phyloP scores from a whole-genome alignment of 73 alveolate species.

The Chromera velia region DNA sequence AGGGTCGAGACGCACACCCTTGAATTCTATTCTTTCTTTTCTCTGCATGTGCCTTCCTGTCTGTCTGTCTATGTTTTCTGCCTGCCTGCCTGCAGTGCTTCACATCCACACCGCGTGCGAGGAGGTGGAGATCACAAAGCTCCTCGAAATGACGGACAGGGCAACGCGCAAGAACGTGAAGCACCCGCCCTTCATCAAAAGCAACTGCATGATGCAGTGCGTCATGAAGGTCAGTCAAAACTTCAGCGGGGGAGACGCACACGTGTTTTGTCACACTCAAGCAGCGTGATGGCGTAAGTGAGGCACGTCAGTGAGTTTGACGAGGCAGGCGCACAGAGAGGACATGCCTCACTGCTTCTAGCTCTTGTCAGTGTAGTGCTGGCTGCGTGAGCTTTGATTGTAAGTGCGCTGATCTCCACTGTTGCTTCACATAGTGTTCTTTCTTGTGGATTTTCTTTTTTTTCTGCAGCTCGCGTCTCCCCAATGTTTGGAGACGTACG shows the following conservation, averaged over 20 bases:
- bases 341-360: background rate
- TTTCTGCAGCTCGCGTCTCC: background rate
- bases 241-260: constrained; percentile 43
- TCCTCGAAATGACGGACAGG: constrained; percentile 50
- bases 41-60: too few relatives aligned
- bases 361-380: background rate
- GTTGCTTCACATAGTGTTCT: background rate
- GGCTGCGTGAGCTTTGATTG: background rate
- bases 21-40: too few relatives aligned
- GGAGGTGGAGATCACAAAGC: constrained; percentile 30
- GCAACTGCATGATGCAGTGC: constrained; percentile 41
- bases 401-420: background rate
- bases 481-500: constrained; percentile 9
- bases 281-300: background rate
- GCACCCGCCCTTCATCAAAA: constrained; percentile 56
- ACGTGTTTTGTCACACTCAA: constrained; percentile 4
- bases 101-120: constrained; percentile 35
- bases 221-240: constrained; percentile 18
- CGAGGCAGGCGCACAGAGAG: background rate
- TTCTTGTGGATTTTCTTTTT: background rate
- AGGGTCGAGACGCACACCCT: too few relatives aligned
- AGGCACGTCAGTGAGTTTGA: background rate
- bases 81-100: constrained; percentile 6
- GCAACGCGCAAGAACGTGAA: constrained; percentile 54
- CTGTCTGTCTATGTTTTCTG: background rate